Conservation (phyloP, 441 rosid species). For the Jatropha podagrica region DNA sequence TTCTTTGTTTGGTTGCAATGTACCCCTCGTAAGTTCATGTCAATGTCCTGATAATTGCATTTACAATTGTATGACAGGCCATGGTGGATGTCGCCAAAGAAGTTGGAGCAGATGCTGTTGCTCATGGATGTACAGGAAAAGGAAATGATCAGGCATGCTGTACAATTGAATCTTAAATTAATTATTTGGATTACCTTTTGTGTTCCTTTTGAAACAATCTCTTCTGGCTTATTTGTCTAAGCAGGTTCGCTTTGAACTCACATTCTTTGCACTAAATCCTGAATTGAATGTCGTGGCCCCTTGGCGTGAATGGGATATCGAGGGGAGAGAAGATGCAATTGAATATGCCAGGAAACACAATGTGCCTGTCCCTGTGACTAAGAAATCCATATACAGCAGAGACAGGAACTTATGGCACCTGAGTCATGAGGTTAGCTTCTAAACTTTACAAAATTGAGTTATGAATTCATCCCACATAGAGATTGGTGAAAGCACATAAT, state of each 20-base stretch:
- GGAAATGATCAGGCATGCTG: conserved; percentile 92
- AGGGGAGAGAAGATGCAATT: conserved; percentile 92
- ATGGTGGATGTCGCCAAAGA: conserved; percentile 97
- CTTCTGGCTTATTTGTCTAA: conserved; percentile 13
- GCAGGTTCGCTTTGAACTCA: conserved; percentile 94
- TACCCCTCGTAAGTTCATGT: background rate
- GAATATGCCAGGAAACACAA: conserved; percentile 95
- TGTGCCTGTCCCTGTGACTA: conserved; percentile 89
- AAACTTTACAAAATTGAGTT: background rate
- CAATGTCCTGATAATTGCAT: background rate
- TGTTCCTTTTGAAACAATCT: conserved; percentile 14
- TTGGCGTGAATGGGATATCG: conserved; percentile 98
- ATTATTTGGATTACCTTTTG: background rate
- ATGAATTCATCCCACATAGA: background rate
- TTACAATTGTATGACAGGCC: conserved; percentile 48
- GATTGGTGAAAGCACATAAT: background rate
- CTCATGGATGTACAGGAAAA: conserved; percentile 98
- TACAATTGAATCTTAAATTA: background rate
- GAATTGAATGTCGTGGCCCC: conserved; percentile 91
- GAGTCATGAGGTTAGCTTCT: conserved; percentile 77
- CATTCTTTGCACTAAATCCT: conserved; percentile 92
- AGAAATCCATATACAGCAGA: conserved; percentile 92
- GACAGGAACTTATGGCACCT: conserved; percentile 96
- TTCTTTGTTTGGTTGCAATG: background rate
- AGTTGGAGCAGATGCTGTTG: conserved; percentile 95